Conservation (phyloP, 2,329 filamentous ascomycete species). For the Cladophialophora exuberans region DNA sequence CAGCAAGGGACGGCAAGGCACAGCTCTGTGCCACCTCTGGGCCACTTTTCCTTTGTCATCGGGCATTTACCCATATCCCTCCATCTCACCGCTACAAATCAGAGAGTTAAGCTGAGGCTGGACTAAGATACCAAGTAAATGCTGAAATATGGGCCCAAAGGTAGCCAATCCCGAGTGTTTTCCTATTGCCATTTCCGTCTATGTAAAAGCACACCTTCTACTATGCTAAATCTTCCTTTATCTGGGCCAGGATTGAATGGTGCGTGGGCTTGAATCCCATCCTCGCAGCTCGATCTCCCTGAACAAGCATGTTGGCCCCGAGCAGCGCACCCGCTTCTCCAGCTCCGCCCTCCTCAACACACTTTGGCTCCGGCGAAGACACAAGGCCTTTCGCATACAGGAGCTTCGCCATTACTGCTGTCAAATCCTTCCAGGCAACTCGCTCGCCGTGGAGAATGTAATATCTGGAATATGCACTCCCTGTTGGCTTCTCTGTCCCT, state of each 20-base stretch:
- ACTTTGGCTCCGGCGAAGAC: conserved; percentile 16
- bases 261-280: conserved; percentile 22
- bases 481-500: conserved; percentile 17
- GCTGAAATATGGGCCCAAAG: no score
- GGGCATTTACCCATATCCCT: no score
- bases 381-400: conserved; percentile 21
- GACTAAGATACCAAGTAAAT: no score
- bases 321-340: conserved; percentile 15
- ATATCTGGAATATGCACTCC: conserved; percentile 21
- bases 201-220: no score
- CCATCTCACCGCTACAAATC: no score
- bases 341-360: conserved; percentile 15
- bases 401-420: conserved; percentile 9
- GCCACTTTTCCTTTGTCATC: no score
- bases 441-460: conserved; percentile 26
- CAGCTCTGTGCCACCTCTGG: no score
- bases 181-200: no score
- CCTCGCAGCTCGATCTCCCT: conserved; percentile 20
- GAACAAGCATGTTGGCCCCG: conserved; percentile 20
- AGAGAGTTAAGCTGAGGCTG: no score
- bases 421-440: conserved; percentile 21
- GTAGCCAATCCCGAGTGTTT: no score
- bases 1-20: no score
- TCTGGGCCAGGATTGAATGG: conserved; percentile 12
- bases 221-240: conserved; percentile 19